These are phyloP conservation scores for Plasmodium fragile DNA, from an alignment of 169 alveolate genomes.

Conservation along the genomic window DNA sequence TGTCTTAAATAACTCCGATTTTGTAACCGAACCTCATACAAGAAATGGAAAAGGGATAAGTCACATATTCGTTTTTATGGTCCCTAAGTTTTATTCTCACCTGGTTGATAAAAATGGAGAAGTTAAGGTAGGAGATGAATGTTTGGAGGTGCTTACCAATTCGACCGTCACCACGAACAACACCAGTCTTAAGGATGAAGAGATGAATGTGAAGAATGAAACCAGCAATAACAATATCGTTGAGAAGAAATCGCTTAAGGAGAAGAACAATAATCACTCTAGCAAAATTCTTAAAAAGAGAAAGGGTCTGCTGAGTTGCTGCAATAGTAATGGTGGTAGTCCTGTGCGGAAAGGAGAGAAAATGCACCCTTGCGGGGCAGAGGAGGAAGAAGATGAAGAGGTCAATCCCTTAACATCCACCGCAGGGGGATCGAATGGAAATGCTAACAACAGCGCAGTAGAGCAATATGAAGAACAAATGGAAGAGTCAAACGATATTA, in stretches of 20 bases:
- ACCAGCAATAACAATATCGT: background rate
- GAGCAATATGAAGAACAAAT: background rate
- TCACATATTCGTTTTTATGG: constrained; percentile 39
- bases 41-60: constrained; percentile 69
- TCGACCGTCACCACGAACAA: constrained; percentile 39
- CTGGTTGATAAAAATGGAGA: constrained; percentile 37
- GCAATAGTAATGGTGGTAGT: background rate
- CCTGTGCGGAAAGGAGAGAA: constrained; percentile 14
- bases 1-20: constrained; percentile 29
- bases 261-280: background rate
- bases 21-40: constrained; percentile 55
- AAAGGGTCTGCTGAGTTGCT: constrained; percentile 8
- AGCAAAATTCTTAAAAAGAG: constrained; percentile 34
- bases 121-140: background rate
- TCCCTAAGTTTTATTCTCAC: constrained; percentile 33
- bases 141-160: constrained; percentile 12
- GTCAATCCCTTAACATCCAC: background rate
- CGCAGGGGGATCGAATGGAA: background rate
- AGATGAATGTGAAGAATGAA: constrained; percentile 26
- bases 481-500: constrained; percentile 17
- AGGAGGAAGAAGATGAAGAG: constrained; percentile 22
- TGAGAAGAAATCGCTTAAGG: constrained; percentile 11
- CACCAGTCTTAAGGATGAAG: constrained; percentile 41
- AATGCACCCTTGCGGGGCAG: constrained; percentile 10
- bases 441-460: background rate